Evolutionary conservation across 306 rosid genomes (phyloP).

Genomic region (Canavalia ensiformis): DNA sequence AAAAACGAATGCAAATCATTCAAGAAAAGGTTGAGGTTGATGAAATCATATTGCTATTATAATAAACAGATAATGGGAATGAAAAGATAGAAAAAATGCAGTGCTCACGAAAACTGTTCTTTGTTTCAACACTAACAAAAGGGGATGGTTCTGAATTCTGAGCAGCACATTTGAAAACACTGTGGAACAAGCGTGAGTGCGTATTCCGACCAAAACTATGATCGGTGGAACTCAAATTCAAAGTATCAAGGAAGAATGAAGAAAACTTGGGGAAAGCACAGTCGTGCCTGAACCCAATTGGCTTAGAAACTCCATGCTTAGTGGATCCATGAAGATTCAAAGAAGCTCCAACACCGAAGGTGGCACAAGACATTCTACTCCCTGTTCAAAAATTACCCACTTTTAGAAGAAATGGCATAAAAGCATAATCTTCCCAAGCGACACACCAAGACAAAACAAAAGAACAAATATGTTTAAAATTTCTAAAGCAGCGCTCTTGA

Average conservation of each 20-base stretch:
- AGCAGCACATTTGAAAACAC: conserved; percentile 40
- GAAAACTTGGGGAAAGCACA: conserved; percentile 41
- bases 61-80: neutral
- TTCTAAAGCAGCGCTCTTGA: neutral
- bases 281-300: conserved; percentile 26
- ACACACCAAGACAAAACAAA: neutral
- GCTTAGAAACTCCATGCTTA: conserved; percentile 41
- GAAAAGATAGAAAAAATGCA: neutral
- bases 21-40: too few relatives aligned
- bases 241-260: conserved; percentile 32
- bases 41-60: neutral
- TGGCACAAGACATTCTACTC: conserved; percentile 56
- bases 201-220: neutral
- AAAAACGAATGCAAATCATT: conserved; percentile 9
- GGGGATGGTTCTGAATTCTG: conserved; percentile 40
- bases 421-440: neutral
- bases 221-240: conserved; percentile 36
- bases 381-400: conserved; percentile 24
- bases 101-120: conserved; percentile 47
- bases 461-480: neutral
- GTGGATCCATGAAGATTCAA: conserved; percentile 42
- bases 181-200: conserved; percentile 20
- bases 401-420: conserved; percentile 1
- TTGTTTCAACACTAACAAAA: conserved; percentile 42
- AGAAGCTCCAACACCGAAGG: conserved; percentile 54